These are phyloP conservation scores for Lachancea nothofagi DNA, from an alignment of 805 yeast species.

Conservation along the genomic window DNA sequence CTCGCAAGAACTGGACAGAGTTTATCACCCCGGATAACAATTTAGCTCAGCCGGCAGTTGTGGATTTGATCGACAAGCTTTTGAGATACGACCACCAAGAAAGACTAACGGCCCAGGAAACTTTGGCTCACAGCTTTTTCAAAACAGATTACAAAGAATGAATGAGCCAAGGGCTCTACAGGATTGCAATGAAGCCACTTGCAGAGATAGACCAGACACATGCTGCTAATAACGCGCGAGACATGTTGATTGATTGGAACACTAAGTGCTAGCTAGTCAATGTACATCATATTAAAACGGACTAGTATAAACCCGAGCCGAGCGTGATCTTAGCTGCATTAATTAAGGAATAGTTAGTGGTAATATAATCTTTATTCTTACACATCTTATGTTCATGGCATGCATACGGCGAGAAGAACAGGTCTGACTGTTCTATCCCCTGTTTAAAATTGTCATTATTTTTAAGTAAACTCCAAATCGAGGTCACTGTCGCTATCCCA, in stretches of 20 bases:
- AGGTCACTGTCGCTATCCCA: slow-evolving; percentile 1
- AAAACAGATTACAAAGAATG: slow-evolving; percentile 25
- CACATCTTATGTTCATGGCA: background rate
- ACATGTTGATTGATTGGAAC: background rate
- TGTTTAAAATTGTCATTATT: no score
- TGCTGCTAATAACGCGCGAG: background rate
- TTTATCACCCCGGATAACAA: slow-evolving; percentile 53
- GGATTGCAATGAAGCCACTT: no score
- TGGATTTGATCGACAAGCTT: slow-evolving; percentile 68
- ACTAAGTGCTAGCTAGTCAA: background rate
- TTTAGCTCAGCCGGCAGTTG: slow-evolving; percentile 47
- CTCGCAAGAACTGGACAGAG: slow-evolving; percentile 61
- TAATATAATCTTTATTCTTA: background rate
- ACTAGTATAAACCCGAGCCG: background rate
- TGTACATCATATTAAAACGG: background rate
- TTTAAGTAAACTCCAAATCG: slow-evolving; percentile 1
- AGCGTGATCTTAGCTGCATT: slow-evolving; percentile 5
- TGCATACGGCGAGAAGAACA: background rate
- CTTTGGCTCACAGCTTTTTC: slow-evolving; percentile 72
- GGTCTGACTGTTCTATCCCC: no score
- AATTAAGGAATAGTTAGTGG: background rate
- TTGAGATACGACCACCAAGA: slow-evolving; percentile 82
- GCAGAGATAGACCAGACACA: background rate
- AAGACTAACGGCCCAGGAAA: slow-evolving; percentile 82
- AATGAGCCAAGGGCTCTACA: background rate